These are phyloP conservation scores for Dillenia suffruticosa DNA, from an alignment of 164 flowering plant species.

Conservation along the genomic window DNA sequence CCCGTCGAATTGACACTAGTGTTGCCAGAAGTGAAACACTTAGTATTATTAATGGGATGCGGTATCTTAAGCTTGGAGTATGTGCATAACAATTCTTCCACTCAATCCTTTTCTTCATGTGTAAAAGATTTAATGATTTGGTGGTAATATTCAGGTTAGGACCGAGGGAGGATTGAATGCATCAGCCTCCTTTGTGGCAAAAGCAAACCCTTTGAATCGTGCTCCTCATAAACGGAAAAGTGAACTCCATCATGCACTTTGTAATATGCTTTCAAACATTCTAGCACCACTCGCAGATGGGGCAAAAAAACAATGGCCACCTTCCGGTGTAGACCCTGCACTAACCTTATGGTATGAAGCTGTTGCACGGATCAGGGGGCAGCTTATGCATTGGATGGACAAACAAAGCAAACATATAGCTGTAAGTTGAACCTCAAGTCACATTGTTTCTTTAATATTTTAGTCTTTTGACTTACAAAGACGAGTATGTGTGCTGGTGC, in stretches of 20 bases:
- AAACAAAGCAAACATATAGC: slow-evolving; percentile 96
- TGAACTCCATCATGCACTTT: slow-evolving; percentile 93
- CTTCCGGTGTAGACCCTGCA: slow-evolving; percentile 87
- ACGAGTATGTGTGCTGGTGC: too few species aligned
- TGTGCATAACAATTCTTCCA: slow-evolving; percentile 10
- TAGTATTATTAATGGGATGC: slow-evolving; percentile 98
- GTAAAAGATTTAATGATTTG: slow-evolving; percentile 12
- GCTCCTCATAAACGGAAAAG: slow-evolving; percentile 94
- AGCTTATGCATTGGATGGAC: slow-evolving; percentile 95
- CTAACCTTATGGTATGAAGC: slow-evolving; percentile 97
- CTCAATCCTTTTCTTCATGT: slow-evolving; percentile 1
- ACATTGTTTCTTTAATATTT: too few species aligned
- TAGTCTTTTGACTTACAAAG: too few species aligned
- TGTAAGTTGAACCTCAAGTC: slow-evolving; percentile 43
- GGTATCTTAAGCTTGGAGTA: slow-evolving; percentile 99
- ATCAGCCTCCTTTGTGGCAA: slow-evolving; percentile 97
- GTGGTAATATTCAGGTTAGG: slow-evolving; percentile 61
- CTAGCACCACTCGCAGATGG: slow-evolving; percentile 97
- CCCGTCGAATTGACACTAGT: slow-evolving; percentile 84
- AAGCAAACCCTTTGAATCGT: slow-evolving; percentile 95
- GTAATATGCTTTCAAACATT: slow-evolving; percentile 99
- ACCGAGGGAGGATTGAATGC: slow-evolving; percentile 98
- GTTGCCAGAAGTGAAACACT: slow-evolving; percentile 93
- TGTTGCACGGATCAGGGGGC: slow-evolving; percentile 77
- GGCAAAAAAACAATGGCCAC: slow-evolving; percentile 98